Conservation (phyloP, 176 grass and related monocot species). For the Musa beccarii region DNA sequence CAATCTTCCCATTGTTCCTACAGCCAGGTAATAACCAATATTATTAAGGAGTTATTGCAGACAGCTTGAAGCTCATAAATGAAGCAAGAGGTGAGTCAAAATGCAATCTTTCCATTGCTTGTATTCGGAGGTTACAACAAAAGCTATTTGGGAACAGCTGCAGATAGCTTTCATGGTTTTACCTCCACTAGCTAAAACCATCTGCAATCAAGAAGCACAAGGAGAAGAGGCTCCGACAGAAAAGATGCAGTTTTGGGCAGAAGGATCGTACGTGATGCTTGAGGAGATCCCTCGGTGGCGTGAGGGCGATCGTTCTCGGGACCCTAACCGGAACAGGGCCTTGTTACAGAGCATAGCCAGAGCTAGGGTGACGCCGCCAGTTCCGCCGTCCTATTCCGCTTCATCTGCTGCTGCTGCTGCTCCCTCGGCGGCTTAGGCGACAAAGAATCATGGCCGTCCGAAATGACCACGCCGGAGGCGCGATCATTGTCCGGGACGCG, state of each 20-base stretch:
- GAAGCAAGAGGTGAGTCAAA: too few relatives aligned
- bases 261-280: conserved; percentile 43
- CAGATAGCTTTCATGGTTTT: not conserved
- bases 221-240: too few relatives aligned
- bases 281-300: conserved; percentile 71
- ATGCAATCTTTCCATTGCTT: too few relatives aligned
- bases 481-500: conserved; percentile 7
- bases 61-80: too few relatives aligned
- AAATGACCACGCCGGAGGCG: not conserved
- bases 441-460: not conserved
- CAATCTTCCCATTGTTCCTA: not conserved
- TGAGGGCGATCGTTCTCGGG: conserved; percentile 81
- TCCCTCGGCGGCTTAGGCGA: conserved; percentile 9
- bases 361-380: conserved; percentile 60
- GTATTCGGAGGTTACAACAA: too few relatives aligned
- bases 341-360: conserved; percentile 86
- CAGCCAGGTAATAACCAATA: too few relatives aligned
- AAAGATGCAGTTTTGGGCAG: too few relatives aligned
- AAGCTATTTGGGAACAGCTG: too few relatives aligned
- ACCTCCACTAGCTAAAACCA: not conserved
- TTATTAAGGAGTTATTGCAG: too few relatives aligned
- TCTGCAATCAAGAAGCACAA: not conserved
- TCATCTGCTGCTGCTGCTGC: conserved; percentile 7
- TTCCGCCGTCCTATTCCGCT: conserved; percentile 53
- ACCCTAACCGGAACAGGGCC: conserved; percentile 66